phyloP scores from a whole-genome alignment of 2,329 filamentous ascomycete species.

The Penicillium sp. region DNA sequence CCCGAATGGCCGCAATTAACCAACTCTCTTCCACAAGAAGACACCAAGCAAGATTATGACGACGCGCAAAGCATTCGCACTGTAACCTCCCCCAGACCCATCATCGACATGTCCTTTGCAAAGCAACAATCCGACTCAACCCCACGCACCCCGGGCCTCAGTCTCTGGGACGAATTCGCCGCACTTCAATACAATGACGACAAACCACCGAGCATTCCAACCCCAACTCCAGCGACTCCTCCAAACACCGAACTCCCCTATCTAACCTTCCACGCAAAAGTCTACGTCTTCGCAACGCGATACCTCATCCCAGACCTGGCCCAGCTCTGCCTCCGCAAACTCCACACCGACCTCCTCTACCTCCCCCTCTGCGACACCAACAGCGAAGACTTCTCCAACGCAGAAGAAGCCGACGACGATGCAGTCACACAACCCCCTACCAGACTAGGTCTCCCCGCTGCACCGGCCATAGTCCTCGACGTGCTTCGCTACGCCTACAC shows the following conservation, averaged over 20 bases:
- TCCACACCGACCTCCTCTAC: conserved; percentile 40
- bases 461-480: conserved; percentile 34
- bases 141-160: conserved; percentile 34
- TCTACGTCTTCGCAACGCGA: conserved; percentile 47
- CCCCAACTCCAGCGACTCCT: conserved; percentile 6
- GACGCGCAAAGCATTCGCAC: background rate
- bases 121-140: conserved; percentile 37
- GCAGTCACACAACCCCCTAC: background rate
- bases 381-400: background rate
- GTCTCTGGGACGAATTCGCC: conserved; percentile 44
- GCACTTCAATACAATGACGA: conserved; percentile 39
- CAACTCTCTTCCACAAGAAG: background rate
- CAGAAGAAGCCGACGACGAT: background rate
- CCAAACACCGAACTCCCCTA: conserved; percentile 36
- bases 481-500: conserved; percentile 44
- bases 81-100: conserved; percentile 13
- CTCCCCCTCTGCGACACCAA: conserved; percentile 31
- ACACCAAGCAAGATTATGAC: background rate
- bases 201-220: conserved; percentile 10
- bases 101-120: conserved; percentile 43
- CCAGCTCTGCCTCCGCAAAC: conserved; percentile 43
- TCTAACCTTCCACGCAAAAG: conserved; percentile 47
- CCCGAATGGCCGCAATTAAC: background rate
- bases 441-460: background rate
- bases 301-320: conserved; percentile 45